Percentiles rank a stretch among this genome's conserved stretches.
phyloP scores from a whole-genome alignment of 2,329 filamentous ascomycete species.

The Exophiala aquamarina region DNA sequence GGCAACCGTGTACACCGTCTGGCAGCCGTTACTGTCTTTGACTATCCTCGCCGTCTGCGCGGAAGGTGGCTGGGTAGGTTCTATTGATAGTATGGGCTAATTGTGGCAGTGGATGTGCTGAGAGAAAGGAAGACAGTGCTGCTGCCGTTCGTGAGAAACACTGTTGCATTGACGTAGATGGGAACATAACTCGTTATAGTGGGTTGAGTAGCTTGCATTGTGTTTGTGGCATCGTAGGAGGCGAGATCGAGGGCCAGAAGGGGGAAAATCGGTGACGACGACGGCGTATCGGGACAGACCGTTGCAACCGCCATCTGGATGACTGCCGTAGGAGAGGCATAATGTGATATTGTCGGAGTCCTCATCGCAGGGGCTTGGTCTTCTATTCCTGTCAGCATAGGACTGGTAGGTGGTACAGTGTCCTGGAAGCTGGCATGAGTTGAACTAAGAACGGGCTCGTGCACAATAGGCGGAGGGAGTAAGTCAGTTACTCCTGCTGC shows the following conservation, averaged over 20 bases:
- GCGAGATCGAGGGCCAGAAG: constrained; percentile 8
- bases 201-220: not conserved
- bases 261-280: constrained; percentile 8
- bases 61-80: not conserved
- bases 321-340: constrained; percentile 20
- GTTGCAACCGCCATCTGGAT: constrained; percentile 23
- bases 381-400: no score
- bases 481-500: not conserved
- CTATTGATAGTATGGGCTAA: not conserved
- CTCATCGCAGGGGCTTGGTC: not conserved
- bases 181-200: constrained; percentile 1
- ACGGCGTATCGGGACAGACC: constrained; percentile 18
- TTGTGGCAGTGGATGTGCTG: constrained; percentile 1
- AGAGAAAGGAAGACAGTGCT: constrained; percentile 19
- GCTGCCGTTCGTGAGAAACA: constrained; percentile 20
- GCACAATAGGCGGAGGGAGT: not conserved
- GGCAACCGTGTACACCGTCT: constrained; percentile 22
- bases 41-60: constrained; percentile 14
- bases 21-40: constrained; percentile 22
- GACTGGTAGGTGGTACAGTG: constrained; percentile 1
- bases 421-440: not conserved
- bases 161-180: constrained; percentile 21
- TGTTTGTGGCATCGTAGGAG: not conserved
- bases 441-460: not conserved
- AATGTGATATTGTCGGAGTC: constrained; percentile 6